Base-by-base conservation (phyloP, 345 rosid species). In the Acer negundo region DNA sequence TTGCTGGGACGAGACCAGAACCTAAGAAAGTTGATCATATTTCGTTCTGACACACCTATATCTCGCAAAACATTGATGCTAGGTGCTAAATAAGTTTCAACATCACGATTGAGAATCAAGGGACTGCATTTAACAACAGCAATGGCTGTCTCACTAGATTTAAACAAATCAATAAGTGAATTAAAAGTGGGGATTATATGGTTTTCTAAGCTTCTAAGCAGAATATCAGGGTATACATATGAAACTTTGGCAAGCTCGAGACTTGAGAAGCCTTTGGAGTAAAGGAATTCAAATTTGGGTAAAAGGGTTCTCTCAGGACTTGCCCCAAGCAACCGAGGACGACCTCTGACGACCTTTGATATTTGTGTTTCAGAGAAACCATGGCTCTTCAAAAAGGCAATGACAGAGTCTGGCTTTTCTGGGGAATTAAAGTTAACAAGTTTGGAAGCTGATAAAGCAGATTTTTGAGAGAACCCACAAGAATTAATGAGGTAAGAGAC, bases 381-480 rank as follows among this genome's bases (percentile, higher is more conserved):
- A 17, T 44, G 62, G n/a, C 10, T 49, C 44, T 49, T 24, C 31
- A 80, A 38, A 2, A 81, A 61, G 0, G n/a, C 61, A 2, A 86
- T 11, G 0, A 86, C 61, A 4, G 68, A 66, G 62, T 80, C 73
- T 6, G 89, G 68, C 10, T 75, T 83, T 1, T 68, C 72, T 9
- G 76, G 78, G 77, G 58, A 78, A 46, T 73, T 23, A 19, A 83
- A 81, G 10, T 70, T 62, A n/a, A 81, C 17, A 49, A 0, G 1
- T 24, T 51, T 79, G 23, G 87, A 68, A 4, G 73, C 75, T 16
- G 74, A n/a, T 0, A 63, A 16, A 40, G 89, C 86, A 6, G 55
- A 44, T 55, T 83, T 77, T 1, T 70, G 73, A 5, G 87, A 85
- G 15, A 89, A 69, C 71, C 86, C 90, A 73, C 44, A 80, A 12